These are phyloP conservation scores for Blastomyces gilchristii DNA, from an alignment of 2,329 filamentous ascomycete genomes.

Conservation along the genomic window DNA sequence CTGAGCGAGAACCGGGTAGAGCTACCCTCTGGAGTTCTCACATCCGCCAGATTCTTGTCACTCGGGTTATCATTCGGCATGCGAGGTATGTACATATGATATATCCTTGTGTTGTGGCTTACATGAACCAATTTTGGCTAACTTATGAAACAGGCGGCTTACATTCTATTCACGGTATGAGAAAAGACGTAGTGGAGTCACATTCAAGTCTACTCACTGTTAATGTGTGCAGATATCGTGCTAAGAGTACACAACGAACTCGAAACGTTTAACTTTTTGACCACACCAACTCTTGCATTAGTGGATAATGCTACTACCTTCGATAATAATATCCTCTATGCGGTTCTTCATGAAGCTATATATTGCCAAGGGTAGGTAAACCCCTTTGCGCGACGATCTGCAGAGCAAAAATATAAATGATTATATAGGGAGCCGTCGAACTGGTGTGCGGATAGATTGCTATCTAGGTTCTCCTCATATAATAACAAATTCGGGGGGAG, in stretches of 20 bases:
- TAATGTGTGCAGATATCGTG: slow-evolving; percentile 45
- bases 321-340: slow-evolving; percentile 72
- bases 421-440: slow-evolving; percentile 46
- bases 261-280: slow-evolving; percentile 64
- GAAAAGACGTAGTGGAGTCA: background rate
- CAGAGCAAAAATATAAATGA: background rate
- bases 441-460: slow-evolving; percentile 57
- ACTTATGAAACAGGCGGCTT: slow-evolving; percentile 47
- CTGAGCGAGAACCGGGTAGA: slow-evolving; percentile 53
- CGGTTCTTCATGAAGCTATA: slow-evolving; percentile 75
- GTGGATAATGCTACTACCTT: slow-evolving; percentile 60
- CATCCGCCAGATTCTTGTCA: slow-evolving; percentile 62
- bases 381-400: background rate
- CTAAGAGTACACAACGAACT: slow-evolving; percentile 63
- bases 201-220: background rate
- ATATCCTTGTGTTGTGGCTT: background rate
- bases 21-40: slow-evolving; percentile 64
- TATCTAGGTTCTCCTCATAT: slow-evolving; percentile 36
- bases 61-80: slow-evolving; percentile 68
- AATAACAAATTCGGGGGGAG: slow-evolving; percentile 33
- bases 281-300: slow-evolving; percentile 55
- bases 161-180: slow-evolving; percentile 56
- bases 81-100: slow-evolving; percentile 44
- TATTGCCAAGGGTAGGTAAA: slow-evolving; percentile 60
- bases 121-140: background rate